phyloP scores from a whole-genome alignment of 352 stramenopile genomes.

The Pythium aphanidermatum region DNA sequence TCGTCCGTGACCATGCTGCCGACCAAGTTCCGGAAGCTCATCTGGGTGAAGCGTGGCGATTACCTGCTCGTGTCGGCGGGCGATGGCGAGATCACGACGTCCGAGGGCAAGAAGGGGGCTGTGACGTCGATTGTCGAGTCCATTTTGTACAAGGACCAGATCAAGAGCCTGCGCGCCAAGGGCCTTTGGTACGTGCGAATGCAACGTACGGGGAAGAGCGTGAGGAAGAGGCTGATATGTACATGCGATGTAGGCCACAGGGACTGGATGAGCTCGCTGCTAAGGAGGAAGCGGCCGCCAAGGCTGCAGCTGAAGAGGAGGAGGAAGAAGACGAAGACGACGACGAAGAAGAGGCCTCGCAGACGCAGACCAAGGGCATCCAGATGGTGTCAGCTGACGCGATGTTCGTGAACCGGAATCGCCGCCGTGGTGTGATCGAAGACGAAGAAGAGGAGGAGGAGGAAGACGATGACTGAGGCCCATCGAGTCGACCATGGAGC shows the following conservation, averaged over 20 bases:
- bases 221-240: too few species aligned
- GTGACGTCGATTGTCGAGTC: constrained; percentile 92
- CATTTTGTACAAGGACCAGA: constrained; percentile 98
- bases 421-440: constrained; percentile 64
- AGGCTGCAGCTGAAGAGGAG: not conserved
- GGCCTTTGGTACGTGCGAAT: constrained; percentile 76
- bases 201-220: not conserved
- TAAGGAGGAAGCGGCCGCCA: constrained; percentile 9
- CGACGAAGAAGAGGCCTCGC: constrained; percentile 14
- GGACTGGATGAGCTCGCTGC: constrained; percentile 35
- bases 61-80: constrained; percentile 93
- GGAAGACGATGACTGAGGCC: constrained; percentile 30
- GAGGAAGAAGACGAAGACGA: constrained; percentile 11
- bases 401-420: constrained; percentile 74
- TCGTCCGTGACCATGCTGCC: constrained; percentile 92
- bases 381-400: constrained; percentile 44
- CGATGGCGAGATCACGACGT: constrained; percentile 60
- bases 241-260: constrained; percentile 54
- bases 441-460: constrained; percentile 66
- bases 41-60: constrained; percentile 97
- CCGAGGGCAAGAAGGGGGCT: constrained; percentile 81
- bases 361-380: constrained; percentile 32
- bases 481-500: too few species aligned
- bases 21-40: constrained; percentile 98
- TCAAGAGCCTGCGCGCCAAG: constrained; percentile 95